These are phyloP conservation scores for Gossypium schwendimanii DNA, from an alignment of 441 rosid genomes.

Conservation along the genomic window DNA sequence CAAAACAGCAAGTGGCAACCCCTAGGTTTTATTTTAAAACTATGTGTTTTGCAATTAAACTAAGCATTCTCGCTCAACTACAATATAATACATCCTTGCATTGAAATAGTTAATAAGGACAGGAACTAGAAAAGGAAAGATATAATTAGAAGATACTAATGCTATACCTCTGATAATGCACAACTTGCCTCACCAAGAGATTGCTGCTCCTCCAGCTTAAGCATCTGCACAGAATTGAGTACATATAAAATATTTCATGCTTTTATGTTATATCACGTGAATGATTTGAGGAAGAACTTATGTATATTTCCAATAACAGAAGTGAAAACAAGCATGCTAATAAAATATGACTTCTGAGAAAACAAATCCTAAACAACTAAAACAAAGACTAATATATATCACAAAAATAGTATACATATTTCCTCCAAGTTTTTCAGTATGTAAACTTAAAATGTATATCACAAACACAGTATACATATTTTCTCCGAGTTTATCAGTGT, in stretches of 20 bases:
- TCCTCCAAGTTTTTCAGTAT: neutral
- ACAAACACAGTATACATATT: neutral
- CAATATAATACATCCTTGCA: neutral
- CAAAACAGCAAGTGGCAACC: neutral
- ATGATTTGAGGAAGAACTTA: neutral
- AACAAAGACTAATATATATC: neutral
- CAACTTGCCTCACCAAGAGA: conserved; percentile 86
- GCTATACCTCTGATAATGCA: conserved; percentile 66
- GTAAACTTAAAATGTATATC: conserved; percentile 2
- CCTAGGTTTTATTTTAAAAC: neutral
- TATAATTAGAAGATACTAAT: neutral
- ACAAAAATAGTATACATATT: neutral
- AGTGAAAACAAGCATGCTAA: neutral
- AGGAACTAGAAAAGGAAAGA: neutral
- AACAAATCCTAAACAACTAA: neutral
- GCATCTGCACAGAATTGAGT: conserved; percentile 46
- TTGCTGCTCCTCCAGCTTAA: conserved; percentile 85
- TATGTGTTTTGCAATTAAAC: neutral
- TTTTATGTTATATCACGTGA: conserved; percentile 11
- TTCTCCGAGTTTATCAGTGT: neutral
- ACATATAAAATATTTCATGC: conserved; percentile 3
- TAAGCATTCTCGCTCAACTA: neutral
- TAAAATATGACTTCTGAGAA: neutral
- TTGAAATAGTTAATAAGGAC: neutral
- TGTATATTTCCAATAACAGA: neutral